Evolutionary conservation across 176 grass and related monocot species (phyloP).

Genomic region (Microstegium vimineum): DNA sequence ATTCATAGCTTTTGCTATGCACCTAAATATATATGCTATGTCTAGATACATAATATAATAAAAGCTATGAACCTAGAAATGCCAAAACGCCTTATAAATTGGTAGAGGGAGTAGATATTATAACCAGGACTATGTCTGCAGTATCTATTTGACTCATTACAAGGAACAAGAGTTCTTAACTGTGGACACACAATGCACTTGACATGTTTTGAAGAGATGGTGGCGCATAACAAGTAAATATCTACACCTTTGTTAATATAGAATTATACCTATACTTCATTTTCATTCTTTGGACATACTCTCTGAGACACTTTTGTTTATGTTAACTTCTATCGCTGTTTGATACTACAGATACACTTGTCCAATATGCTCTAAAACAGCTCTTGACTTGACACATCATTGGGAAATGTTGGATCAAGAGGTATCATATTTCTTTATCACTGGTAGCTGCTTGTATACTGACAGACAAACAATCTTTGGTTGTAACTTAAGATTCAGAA

Average conservation of each 20-base stretch:
- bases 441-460: not conserved
- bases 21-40: too few species aligned
- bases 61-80: too few species aligned
- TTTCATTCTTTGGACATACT: slow-evolving; percentile 1
- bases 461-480: not conserved
- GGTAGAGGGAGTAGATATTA: too few species aligned
- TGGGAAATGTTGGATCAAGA: slow-evolving; percentile 85
- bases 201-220: slow-evolving; percentile 78
- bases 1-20: too few species aligned
- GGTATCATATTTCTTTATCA: slow-evolving; percentile 42
- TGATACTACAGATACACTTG: slow-evolving; percentile 70
- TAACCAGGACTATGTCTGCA: slow-evolving; percentile 41
- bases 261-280: slow-evolving; percentile 12
- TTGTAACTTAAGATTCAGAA: not conserved
- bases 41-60: too few species aligned
- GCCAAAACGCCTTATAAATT: too few species aligned
- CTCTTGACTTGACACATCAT: slow-evolving; percentile 41
- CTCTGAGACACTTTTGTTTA: not conserved
- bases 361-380: slow-evolving; percentile 88
- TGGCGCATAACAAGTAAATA: slow-evolving; percentile 68
- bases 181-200: slow-evolving; percentile 95
- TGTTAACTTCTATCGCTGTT: slow-evolving; percentile 32
- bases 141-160: slow-evolving; percentile 98
- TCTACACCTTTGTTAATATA: slow-evolving; percentile 4
- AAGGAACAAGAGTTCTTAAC: slow-evolving; percentile 74